phyloP scores from a whole-genome alignment of 148 eudicot genomes.

The Spergularia marina region DNA sequence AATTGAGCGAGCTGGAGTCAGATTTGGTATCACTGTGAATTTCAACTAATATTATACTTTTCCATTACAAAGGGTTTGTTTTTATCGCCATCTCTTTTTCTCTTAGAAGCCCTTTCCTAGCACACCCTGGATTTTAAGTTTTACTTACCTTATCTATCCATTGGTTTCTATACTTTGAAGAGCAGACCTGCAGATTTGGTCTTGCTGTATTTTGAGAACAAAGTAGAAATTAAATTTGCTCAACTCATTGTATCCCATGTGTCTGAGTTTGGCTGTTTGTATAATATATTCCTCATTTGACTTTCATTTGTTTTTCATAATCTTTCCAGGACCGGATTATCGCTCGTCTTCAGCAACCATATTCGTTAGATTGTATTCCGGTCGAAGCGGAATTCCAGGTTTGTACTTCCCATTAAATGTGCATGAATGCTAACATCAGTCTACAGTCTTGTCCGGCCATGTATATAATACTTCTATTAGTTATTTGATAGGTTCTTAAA shows the following conservation, averaged over 20 bases:
- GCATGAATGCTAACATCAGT: not conserved
- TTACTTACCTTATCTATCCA: not conserved
- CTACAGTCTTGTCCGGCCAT: not conserved
- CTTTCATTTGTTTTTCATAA: not conserved
- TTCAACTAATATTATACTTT: not conserved
- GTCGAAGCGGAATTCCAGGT: slow-evolving; percentile 99
- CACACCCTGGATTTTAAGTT: not conserved
- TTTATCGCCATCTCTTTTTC: not conserved
- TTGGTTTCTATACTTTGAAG: not conserved
- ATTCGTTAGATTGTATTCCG: slow-evolving; percentile 95
- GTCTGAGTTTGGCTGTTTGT: not conserved
- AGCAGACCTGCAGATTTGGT: not conserved
- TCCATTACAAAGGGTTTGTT: not conserved
- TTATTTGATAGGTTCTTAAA: not conserved
- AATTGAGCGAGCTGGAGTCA: not conserved
- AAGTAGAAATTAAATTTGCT: not conserved
- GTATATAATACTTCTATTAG: not conserved
- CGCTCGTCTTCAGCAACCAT: slow-evolving; percentile 99
- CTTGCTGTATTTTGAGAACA: not conserved
- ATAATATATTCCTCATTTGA: not conserved
- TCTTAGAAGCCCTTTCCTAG: not conserved
- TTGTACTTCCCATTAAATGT: slow-evolving; percentile 15
- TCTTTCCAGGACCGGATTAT: slow-evolving; percentile 77
- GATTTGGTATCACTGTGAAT: not conserved
- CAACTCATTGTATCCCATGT: not conserved